A percentile compares a stretch with the other conserved stretches of the same genome.
phyloP scores from a whole-genome alignment of 345 rosid species.

The Eutrema yunnanense region DNA sequence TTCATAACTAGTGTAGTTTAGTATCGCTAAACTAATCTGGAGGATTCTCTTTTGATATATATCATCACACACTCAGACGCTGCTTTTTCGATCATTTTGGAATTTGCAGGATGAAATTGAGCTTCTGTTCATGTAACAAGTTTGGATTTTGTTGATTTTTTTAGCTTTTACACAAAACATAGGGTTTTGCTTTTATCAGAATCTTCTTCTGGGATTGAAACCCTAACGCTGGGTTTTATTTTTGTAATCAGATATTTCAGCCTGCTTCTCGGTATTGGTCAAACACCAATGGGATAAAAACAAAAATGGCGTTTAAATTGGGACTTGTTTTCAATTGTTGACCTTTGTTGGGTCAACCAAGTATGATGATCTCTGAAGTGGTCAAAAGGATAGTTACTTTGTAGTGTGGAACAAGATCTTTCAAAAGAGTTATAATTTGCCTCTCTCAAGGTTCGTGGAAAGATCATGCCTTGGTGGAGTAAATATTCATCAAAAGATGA shows the following conservation, averaged over 20 bases:
- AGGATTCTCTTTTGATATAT: slow-evolving; percentile 12
- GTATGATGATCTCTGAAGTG: slow-evolving; percentile 24
- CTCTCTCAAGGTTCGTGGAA: slow-evolving; percentile 3
- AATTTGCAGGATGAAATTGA: background rate
- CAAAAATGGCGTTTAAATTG: background rate
- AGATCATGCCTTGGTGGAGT: slow-evolving; percentile 59
- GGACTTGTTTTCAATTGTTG: slow-evolving; percentile 6
- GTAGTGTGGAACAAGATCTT: slow-evolving; percentile 10
- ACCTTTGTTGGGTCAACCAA: slow-evolving; percentile 28
- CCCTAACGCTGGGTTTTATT: slow-evolving; percentile 15
- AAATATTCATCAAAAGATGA: slow-evolving; percentile 65
- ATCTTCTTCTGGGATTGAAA: slow-evolving; percentile 8
- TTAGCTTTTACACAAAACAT: background rate
- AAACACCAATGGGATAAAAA: slow-evolving; percentile 13
- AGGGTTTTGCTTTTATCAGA: background rate
- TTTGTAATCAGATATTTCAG: slow-evolving; percentile 21
- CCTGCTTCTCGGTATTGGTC: slow-evolving; percentile 24
- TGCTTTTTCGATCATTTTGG: background rate
- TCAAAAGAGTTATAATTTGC: slow-evolving; percentile 10
- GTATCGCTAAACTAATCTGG: background rate
- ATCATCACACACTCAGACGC: background rate
- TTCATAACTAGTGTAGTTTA: background rate
- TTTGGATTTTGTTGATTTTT: background rate
- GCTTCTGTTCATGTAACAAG: background rate
- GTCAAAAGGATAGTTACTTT: slow-evolving; percentile 16